These are phyloP conservation scores for Noccaea caerulescens DNA, from an alignment of 345 rosid species.

Conservation along the genomic window DNA sequence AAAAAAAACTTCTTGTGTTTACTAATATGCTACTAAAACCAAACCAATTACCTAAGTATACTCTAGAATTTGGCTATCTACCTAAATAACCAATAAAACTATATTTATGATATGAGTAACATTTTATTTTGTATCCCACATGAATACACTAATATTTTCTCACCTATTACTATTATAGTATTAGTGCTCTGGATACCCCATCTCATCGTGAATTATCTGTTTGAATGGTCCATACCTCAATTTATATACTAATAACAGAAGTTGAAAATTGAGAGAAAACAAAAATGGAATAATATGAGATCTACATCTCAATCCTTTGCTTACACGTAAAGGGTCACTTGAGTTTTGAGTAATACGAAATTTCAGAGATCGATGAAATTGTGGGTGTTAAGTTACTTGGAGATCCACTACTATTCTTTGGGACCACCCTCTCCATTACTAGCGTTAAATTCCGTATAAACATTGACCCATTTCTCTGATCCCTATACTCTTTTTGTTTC, in stretches of 20 bases:
- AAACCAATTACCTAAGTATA: too few relatives aligned
- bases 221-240: not conserved
- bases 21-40: too few relatives aligned
- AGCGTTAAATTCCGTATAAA: not conserved
- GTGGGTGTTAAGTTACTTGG: slow-evolving; percentile 49
- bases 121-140: not conserved
- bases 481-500: slow-evolving; percentile 4
- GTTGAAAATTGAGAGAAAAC: not conserved
- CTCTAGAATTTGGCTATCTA: too few relatives aligned
- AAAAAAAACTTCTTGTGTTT: too few relatives aligned
- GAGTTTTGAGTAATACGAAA: slow-evolving; percentile 49
- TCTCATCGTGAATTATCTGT: slow-evolving; percentile 6
- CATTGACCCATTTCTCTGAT: slow-evolving; percentile 19
- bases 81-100: too few relatives aligned
- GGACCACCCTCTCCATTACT: slow-evolving; percentile 52
- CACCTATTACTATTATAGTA: not conserved
- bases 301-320: slow-evolving; percentile 50
- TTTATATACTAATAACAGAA: not conserved
- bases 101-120: not conserved
- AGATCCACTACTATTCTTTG: slow-evolving; percentile 42
- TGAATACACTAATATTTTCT: not conserved
- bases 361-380: slow-evolving; percentile 38
- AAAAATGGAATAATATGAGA: slow-evolving; percentile 1
- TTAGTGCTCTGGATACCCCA: not conserved
- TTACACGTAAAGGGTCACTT: slow-evolving; percentile 59